Percentiles rank a stretch among this genome's conserved stretches.
Conservation (phyloP, 208 protist genomes). For the Acanthamoeba divionensis region DNA sequence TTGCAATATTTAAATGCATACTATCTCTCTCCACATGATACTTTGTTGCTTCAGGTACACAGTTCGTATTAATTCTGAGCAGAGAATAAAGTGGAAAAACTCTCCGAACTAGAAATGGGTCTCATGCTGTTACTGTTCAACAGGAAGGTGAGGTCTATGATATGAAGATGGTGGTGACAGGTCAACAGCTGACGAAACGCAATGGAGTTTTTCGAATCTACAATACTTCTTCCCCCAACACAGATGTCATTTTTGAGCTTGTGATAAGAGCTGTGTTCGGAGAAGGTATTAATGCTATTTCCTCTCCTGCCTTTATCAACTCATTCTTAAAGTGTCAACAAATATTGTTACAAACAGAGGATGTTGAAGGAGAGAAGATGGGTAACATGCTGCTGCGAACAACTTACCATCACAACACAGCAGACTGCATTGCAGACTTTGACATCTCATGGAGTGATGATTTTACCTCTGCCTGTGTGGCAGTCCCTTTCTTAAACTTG, state of each 20-base stretch:
- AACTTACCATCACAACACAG: neutral
- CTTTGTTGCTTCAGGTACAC: neutral
- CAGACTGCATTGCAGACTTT: neutral
- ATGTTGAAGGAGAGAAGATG: neutral
- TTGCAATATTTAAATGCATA: neutral
- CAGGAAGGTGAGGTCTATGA: neutral
- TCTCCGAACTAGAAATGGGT: neutral
- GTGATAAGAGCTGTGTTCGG: neutral
- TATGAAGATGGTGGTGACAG: neutral
- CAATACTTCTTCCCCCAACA: neutral
- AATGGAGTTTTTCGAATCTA: neutral
- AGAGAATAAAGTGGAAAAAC: neutral
- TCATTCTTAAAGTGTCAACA: neutral
- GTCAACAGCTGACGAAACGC: neutral
- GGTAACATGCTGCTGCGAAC: neutral
- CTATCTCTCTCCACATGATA: neutral
- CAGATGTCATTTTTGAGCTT: neutral
- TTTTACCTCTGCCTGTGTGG: constrained; percentile 2
- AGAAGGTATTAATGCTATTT: neutral
- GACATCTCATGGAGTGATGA: neutral
- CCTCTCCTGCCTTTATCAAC: neutral
- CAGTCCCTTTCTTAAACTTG: neutral
- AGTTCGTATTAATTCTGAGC: no score
- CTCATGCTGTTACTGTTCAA: neutral
- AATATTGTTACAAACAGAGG: neutral